A percentile compares a stretch with the other conserved stretches of the same genome.
Evolutionary conservation across 2,329 filamentous ascomycete genomes (phyloP).

Genomic region (Gaeumannomyces tritici): DNA sequence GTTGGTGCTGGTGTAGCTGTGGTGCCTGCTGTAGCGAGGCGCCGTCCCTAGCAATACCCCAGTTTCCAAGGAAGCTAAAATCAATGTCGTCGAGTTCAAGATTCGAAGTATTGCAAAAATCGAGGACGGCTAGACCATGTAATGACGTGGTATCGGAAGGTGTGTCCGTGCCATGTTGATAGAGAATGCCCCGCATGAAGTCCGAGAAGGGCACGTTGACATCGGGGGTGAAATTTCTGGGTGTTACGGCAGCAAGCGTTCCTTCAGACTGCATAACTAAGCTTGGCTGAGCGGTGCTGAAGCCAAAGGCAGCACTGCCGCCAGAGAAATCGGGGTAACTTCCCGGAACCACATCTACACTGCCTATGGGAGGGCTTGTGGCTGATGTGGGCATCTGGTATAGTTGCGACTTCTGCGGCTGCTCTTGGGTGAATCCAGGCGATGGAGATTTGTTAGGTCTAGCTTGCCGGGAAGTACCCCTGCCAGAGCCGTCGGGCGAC

Average conservation of each 20-base stretch:
- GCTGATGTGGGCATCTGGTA: background rate
- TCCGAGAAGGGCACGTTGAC: conserved; percentile 33
- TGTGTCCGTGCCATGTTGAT: conserved; percentile 27
- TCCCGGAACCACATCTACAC: background rate
- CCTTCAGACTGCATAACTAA: background rate
- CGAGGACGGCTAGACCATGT: conserved; percentile 33
- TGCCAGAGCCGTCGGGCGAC: conserved; percentile 18
- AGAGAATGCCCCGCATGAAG: conserved; percentile 41
- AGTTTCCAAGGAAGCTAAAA: conserved; percentile 39
- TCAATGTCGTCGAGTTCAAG: conserved; percentile 42
- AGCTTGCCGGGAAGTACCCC: background rate
- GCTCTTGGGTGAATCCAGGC: background rate
- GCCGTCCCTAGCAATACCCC: conserved; percentile 28
- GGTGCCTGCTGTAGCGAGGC: background rate
- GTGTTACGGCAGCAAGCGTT: background rate
- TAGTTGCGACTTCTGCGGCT: background rate
- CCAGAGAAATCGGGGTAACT: background rate
- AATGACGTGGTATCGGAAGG: conserved; percentile 25
- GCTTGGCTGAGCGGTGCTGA: background rate
- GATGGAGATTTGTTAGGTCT: background rate
- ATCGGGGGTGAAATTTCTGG: background rate
- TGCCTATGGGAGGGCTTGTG: background rate
- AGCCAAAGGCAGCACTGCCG: background rate
- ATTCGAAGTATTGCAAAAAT: conserved; percentile 39
- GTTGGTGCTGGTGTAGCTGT: background rate